Base-by-base conservation (phyloP, 768 basidiomycete genomes). In the Lactarius sp. region DNA sequence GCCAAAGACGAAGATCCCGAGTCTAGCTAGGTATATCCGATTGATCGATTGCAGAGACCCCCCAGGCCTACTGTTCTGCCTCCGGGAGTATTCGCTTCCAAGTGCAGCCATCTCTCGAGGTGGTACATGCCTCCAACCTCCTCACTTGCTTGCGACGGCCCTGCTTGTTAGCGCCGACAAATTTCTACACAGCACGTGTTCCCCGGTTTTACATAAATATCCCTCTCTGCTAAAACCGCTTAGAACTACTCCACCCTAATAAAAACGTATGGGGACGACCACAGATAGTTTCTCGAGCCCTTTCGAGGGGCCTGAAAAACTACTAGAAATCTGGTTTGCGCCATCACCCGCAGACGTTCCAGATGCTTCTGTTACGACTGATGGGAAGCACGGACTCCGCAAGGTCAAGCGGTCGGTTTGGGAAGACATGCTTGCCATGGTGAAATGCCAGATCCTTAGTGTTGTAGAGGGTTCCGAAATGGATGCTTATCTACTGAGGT, bases 401-500 rank as follows among this genome's bases (percentile, higher is more conserved):
- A 82, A 79, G 69, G 86, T 99, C 39, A 80, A 84, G 68, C 80
- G 86, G 63, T 75, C 79, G 36, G 78, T 90, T 37, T 99, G 97
- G 97, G 94, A 97, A 77, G 90, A 92, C 62, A 97, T 99, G 94
- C 85, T 99, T 64, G 87, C 87, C 76, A 91, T 96, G 67, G 97
- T 99, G 73, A 87, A 90, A 73, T 99, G 97, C 81, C 92, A 97
- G 72, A 90, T 98, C 44, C 83, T 99, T 73, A 96, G 87, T 72
- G 86, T 91, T 60, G 81, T 97, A 51, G 81, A 91, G 72, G 97
- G 96, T 63, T 76, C 81, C n/a, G 92, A 96, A 69, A 85, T 87
- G 68, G 97, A 98, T 71, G 96, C 97, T 31, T 99, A 98, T 79
- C 81, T 99, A 46, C 79, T 99, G 65, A 97, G 94, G 97, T 96